Base-by-base conservation (phyloP, 1,284 basidiomycete genomes). In the Blastosporella zonata region DNA sequence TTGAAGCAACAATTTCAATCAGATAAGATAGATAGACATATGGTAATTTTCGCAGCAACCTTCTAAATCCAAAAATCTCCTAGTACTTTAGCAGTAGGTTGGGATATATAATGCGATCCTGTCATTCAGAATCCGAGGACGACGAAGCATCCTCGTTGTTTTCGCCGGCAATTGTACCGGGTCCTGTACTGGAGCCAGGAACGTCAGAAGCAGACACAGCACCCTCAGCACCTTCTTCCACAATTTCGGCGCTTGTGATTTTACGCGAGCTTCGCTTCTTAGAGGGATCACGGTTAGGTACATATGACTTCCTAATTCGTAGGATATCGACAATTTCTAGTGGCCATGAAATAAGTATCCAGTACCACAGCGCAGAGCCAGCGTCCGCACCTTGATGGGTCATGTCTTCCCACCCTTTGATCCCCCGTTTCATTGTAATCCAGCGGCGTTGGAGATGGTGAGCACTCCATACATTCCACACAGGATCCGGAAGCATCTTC, bases 391-490 rank as follows among this genome's bases (percentile, higher is more conserved):
- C 87, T 67, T 78, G 73, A 60, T 87, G 83, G 1, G 84, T 75
- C 87, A 90, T 89, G 42, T 86, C 78, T 61, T 89, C 86, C 53
- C 78, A 74, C 15, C 84, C 87, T 61, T 84, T 85, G 50, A 90
- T 75, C 47, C 84, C 70, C 46, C 77, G 72, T 60, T 90, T 90
- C 79, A 91, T 78, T 1, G 82, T 84, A 29, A 81, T 62, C 87
- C 87, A 91, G 41, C 87, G 81, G 33, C 86, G 74, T 56, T 90
- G 87, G 27, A 91, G 68, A 10, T 76, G 72, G 58, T 90, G 87
- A 0, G 86, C 78, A 62, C 87, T 90, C 85, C 85, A 90, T n/a
- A 86, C 61, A 58, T 90, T 88, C 88, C 88, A 90, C 49, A 82
- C 74, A 20, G 79, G 62, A 62, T 91, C 87, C 1, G 77, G 68